Evolutionary conservation across 2,329 filamentous ascomycete genomes (phyloP).

Genomic region (Phialophora verrucosa): DNA sequence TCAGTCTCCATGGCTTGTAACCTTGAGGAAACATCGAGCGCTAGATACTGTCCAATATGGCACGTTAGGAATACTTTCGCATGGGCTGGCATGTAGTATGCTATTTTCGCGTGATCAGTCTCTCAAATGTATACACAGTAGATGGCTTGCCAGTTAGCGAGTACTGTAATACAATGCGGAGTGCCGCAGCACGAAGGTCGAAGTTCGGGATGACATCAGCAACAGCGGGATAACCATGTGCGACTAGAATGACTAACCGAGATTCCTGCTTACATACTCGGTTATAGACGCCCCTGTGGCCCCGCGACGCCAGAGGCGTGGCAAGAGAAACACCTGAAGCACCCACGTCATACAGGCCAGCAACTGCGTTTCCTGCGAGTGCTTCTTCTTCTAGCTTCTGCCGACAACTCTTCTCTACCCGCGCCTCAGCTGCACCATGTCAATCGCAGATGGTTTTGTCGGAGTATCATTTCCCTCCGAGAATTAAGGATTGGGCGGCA

Average conservation of each 20-base stretch:
- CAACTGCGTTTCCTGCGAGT: not conserved
- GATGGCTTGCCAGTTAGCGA: not conserved
- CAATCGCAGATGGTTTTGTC: not conserved
- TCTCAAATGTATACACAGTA: not conserved
- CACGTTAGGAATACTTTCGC: not conserved
- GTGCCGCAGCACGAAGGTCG: not conserved
- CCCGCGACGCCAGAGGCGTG: not conserved
- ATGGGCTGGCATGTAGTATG: not conserved
- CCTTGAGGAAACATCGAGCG: no score
- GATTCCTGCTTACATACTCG: not conserved
- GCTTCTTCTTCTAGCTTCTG: not conserved
- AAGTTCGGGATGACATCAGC: not conserved
- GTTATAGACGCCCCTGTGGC: no score
- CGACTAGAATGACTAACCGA: not conserved
- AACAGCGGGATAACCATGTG: not conserved
- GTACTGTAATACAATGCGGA: not conserved
- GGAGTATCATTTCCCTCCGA: not conserved
- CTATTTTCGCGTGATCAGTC: not conserved
- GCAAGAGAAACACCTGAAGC: no score
- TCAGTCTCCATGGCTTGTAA: no score
- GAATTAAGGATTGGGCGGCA: not conserved
- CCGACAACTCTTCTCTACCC: not conserved
- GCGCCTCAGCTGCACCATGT: no score
- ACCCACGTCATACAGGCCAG: not conserved
- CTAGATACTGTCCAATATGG: not conserved